These are phyloP conservation scores for Glycyrrhiza uralensis DNA, from an alignment of 306 rosid species.

Conservation along the genomic window DNA sequence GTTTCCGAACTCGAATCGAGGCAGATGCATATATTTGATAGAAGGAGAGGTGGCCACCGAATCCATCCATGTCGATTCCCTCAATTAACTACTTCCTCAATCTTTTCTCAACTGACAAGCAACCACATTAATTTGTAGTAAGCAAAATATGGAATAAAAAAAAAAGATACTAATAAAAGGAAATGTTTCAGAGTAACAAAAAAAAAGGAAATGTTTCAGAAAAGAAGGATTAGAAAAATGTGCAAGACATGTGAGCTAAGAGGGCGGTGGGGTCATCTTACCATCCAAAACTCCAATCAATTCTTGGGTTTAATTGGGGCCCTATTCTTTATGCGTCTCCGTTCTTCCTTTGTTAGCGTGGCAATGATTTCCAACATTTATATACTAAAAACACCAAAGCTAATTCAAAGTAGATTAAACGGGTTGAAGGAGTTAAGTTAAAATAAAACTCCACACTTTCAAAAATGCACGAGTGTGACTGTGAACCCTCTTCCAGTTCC, in stretches of 20 bases:
- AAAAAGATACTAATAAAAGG: background rate
- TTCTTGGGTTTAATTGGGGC: background rate
- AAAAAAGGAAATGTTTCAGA: background rate
- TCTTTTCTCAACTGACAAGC: constrained; percentile 32
- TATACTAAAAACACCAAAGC: background rate
- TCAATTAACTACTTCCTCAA: constrained; percentile 15
- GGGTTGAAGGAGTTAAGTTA: background rate
- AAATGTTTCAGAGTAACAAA: background rate
- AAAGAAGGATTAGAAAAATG: background rate
- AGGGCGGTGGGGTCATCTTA: constrained; percentile 29
- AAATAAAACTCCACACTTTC: background rate
- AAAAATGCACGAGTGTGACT: background rate
- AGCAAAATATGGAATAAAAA: background rate
- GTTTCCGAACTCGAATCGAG: background rate
- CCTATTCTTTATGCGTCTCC: background rate
- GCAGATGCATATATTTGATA: background rate
- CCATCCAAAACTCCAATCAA: constrained; percentile 21
- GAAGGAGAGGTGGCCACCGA: constrained; percentile 11
- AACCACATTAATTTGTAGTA: constrained; percentile 1
- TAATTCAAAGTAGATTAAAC: background rate
- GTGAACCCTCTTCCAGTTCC: background rate
- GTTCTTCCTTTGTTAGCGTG: background rate
- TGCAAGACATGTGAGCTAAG: constrained; percentile 24
- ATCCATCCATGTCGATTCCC: constrained; percentile 21
- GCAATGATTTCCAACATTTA: constrained; percentile 14